A percentile compares a stretch with the other conserved stretches of the same genome.
These are phyloP conservation scores for Penicillium angulare DNA, from an alignment of 495 filamentous ascomycete genomes.

Conservation along the genomic window DNA sequence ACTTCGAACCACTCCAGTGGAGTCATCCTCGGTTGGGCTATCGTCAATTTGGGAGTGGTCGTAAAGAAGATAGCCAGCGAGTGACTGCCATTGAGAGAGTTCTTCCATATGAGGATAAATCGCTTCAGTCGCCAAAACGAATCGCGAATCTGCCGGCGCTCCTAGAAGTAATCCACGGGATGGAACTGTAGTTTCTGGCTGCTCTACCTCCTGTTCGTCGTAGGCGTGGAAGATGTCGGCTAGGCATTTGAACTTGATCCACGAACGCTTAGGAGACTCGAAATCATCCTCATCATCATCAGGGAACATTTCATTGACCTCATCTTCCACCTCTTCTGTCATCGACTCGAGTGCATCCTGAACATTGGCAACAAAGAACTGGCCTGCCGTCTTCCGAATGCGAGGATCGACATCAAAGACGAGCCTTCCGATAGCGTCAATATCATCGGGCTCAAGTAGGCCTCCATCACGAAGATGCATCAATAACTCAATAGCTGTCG, in stretches of 20 bases:
- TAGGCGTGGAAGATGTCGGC: slow-evolving; percentile 80
- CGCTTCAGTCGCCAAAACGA: slow-evolving; percentile 78
- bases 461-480: slow-evolving; percentile 80
- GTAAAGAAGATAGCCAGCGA: slow-evolving; percentile 87
- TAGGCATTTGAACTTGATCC: slow-evolving; percentile 89
- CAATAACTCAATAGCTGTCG: slow-evolving; percentile 73
- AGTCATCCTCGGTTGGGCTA: slow-evolving; percentile 52
- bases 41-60: slow-evolving; percentile 69
- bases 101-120: slow-evolving; percentile 79
- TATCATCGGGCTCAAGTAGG: slow-evolving; percentile 83
- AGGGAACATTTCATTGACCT: slow-evolving; percentile 65
- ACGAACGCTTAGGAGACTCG: slow-evolving; percentile 70
- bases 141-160: slow-evolving; percentile 65
- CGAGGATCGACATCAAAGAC: slow-evolving; percentile 83
- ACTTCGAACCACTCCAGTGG: slow-evolving; percentile 54
- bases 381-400: slow-evolving; percentile 81
- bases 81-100: slow-evolving; percentile 79
- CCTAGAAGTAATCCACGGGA: slow-evolving; percentile 39
- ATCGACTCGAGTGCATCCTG: slow-evolving; percentile 76
- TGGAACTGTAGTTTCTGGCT: slow-evolving; percentile 33
- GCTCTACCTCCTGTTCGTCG: slow-evolving; percentile 55
- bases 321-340: slow-evolving; percentile 80
- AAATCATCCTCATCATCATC: slow-evolving; percentile 69
- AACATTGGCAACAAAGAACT: slow-evolving; percentile 85
- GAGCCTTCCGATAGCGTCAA: slow-evolving; percentile 78